Conservation (phyloP, 2,329 filamentous ascomycete species). For the Fusarium sacchari region DNA sequence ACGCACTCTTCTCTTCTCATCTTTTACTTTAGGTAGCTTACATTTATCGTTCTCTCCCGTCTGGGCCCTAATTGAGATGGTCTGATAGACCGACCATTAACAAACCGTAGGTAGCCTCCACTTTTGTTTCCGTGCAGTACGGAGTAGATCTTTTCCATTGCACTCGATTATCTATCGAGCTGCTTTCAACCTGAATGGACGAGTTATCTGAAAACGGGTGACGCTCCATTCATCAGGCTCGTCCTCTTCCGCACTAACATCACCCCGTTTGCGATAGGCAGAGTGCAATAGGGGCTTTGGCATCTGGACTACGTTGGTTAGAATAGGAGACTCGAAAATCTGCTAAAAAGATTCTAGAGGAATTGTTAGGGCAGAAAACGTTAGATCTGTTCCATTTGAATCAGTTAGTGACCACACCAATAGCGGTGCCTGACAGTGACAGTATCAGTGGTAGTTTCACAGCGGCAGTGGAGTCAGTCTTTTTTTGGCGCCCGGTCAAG, state of each 20-base stretch:
- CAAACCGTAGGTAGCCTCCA: slow-evolving; percentile 3
- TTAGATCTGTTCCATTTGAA: slow-evolving; percentile 18
- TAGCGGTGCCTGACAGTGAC: slow-evolving; percentile 1
- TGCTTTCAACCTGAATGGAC: slow-evolving; percentile 1
- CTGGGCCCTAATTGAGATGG: slow-evolving; percentile 6
- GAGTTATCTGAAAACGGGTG: slow-evolving; percentile 14
- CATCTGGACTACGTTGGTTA: not conserved
- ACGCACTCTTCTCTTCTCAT: slow-evolving; percentile 9
- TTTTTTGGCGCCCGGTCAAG: slow-evolving; percentile 22
- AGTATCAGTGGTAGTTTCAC: slow-evolving; percentile 20
- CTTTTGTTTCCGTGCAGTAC: slow-evolving; percentile 8
- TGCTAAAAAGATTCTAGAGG: not conserved
- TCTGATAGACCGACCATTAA: slow-evolving; percentile 9
- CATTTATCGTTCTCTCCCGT: not conserved
- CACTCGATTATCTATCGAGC: not conserved
- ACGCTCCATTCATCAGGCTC: not conserved
- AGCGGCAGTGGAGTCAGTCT: slow-evolving; percentile 22
- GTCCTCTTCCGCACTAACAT: slow-evolving; percentile 4
- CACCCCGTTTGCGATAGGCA: not conserved
- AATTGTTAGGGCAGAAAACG: not conserved
- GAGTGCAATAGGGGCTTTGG: not conserved
- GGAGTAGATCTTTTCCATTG: not conserved
- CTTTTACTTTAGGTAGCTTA: too few species aligned
- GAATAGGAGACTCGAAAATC: not conserved
- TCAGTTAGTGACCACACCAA: slow-evolving; percentile 8